Base-by-base conservation (phyloP, 257 asterid genomes). In the Fraxinus anomala region DNA sequence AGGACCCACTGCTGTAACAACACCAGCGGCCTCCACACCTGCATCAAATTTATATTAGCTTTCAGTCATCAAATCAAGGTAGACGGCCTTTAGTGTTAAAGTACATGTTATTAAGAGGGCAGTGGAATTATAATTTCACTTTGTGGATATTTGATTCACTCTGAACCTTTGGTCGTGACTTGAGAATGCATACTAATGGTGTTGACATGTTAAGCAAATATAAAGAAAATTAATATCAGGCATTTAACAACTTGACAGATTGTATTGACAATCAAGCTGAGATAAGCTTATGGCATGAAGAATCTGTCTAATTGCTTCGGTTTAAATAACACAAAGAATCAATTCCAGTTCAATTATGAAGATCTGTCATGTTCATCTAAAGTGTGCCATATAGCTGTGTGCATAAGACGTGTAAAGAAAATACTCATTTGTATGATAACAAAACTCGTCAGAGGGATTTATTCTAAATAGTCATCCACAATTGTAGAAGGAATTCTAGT, bases 21-120 rank as follows among this genome's bases (percentile, higher is more conserved):
- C 92, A 49, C 99, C 99, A 71, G 88, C 98, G 42, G 97, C 99
- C 86, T 96, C 99, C 98, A 82, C 87, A 44, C 99, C 99, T 93
- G 85, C 73, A 49, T 40, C 49, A 24, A 80, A 42, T 66, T 69
- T 28, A 56, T 13, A 73, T 19, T 16, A 17, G 34, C n/a, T 30
- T 56, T 33, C 37, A 68, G 65, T n/a, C 28, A 61, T 21, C 14
- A 23, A 9, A 31, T 10, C 16, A 54, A 61, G n/a, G 63, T 19
- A 51, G n/a, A 51, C 2, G 10, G 63, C 24, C 63, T 51, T 51
- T 17, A 51, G 63, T 1, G 63, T 19, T 16, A 19, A 51, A 19
- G 13, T 21, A 61, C 31, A 23, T n/a, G 68, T 17, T 19, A 19
- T 19, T 51, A n/a, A 51, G 24, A 19, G 24, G 63, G 24, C 10